Base-by-base conservation (phyloP, 768 basidiomycete species). In the Russula emetica region DNA sequence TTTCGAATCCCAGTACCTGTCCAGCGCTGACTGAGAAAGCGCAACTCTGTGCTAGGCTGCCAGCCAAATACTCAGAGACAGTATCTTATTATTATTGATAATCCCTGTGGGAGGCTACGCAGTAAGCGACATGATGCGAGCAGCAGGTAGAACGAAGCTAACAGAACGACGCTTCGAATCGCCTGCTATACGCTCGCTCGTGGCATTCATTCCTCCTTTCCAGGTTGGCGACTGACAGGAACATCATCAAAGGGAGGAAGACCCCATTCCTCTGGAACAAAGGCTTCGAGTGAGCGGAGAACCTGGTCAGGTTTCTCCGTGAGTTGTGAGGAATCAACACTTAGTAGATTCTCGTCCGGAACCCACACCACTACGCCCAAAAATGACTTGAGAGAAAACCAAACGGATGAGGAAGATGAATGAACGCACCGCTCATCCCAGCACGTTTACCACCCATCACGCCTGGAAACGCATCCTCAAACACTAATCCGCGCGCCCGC, bases 181-280 rank as follows among this genome's bases (percentile, higher is more conserved):
- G 42, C 20, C 42, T 44, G 18, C 40, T 42, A 7, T 44, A 20
- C 6, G 20, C 34, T 34, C 34, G 10, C 44, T n/a, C n/a, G 10
- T 10, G 44, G 45, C n/a, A 55, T 55, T 49, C 44, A 58, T 38
- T 42, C 50, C 16, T 40, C 38, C 16, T 5, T 18, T 28, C 24
- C 34, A 11, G 18, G 5, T 22, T 34, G 9, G 20, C 54, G 42
- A 7, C n/a, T 18, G 11, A 55, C 53, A 10, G 28, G 34, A 45
- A 50, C 28, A 14, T 14, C 26, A 45, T 69, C 69, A 70, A 87
- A 93, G 13, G 88, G 81, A 22, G 92, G 92, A 32, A 94, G 76
- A 2, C 90, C 92, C 90, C 90, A 94, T 47, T 87, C 78, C 66
- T 90, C 86, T 0, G 92, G 91, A n/a, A 77, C 76, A 67, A 95